Conservation (phyloP, 139 green algal genomes). For the Picochlorum sp. region DNA sequence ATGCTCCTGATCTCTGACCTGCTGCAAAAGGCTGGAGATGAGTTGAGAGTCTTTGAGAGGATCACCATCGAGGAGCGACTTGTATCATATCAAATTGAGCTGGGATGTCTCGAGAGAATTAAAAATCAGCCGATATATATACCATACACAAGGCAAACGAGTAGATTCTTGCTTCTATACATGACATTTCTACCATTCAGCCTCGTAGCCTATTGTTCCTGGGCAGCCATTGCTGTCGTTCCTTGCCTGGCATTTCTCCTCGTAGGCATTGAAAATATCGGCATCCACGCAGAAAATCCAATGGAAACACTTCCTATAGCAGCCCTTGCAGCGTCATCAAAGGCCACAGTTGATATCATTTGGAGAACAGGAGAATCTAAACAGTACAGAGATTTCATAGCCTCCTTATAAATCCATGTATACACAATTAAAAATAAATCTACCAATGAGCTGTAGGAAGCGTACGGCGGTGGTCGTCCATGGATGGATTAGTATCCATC, state of each 20-base stretch:
- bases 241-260: conserved; percentile 15
- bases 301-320: conserved; percentile 26
- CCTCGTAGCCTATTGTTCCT: conserved; percentile 4
- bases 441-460: too few relatives aligned
- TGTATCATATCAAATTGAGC: conserved; percentile 3
- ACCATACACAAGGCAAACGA: conserved; percentile 43
- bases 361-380: neutral
- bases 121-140: conserved; percentile 10
- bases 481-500: too few relatives aligned
- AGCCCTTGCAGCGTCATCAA: conserved; percentile 45
- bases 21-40: conserved; percentile 47
- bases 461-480: too few relatives aligned
- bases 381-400: too few relatives aligned
- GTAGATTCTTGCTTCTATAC: conserved; percentile 66
- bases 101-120: conserved; percentile 22
- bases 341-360: conserved; percentile 9
- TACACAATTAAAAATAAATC: too few relatives aligned
- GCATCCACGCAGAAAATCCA: conserved; percentile 22
- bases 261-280: conserved; percentile 27
- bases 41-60: conserved; percentile 18
- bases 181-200: conserved; percentile 54
- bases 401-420: neutral
- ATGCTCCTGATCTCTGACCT: conserved; percentile 4
- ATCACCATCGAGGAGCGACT: conserved; percentile 13
- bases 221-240: conserved; percentile 9